These are phyloP conservation scores for Yamadazyma kanchanaburiensis DNA, from an alignment of 1,139 yeast genomes.

Conservation along the genomic window DNA sequence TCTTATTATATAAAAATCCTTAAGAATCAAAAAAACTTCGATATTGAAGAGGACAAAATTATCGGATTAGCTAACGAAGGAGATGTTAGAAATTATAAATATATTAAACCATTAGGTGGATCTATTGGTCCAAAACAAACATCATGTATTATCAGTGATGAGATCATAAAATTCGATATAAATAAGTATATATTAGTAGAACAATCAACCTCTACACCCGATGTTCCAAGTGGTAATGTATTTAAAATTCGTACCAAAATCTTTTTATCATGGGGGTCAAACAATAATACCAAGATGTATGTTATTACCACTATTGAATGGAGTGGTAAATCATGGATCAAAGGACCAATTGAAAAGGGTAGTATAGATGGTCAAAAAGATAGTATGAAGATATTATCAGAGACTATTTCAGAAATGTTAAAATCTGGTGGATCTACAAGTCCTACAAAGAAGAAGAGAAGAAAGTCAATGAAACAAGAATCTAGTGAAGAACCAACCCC, in stretches of 20 bases:
- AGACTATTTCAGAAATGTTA: slow-evolving; percentile 53
- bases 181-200: slow-evolving; percentile 55
- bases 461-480: slow-evolving; percentile 6
- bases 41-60: slow-evolving; percentile 52
- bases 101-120: slow-evolving; percentile 75
- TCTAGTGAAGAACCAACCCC: slow-evolving; percentile 18
- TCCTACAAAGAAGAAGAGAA: slow-evolving; percentile 8
- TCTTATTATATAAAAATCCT: slow-evolving; percentile 52
- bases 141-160: slow-evolving; percentile 73
- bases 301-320: slow-evolving; percentile 74
- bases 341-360: slow-evolving; percentile 89
- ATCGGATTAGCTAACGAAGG: slow-evolving; percentile 32
- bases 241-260: slow-evolving; percentile 72
- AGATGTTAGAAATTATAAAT: slow-evolving; percentile 58
- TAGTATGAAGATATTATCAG: slow-evolving; percentile 56
- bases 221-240: slow-evolving; percentile 89
- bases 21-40: slow-evolving; percentile 69
- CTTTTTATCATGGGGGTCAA: slow-evolving; percentile 72
- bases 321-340: slow-evolving; percentile 93
- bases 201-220: slow-evolving; percentile 79
- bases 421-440: slow-evolving; percentile 12
- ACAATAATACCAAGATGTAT: slow-evolving; percentile 61
- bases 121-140: slow-evolving; percentile 96
- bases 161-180: slow-evolving; percentile 60
- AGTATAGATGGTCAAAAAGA: slow-evolving; percentile 86